Percentiles rank a stretch among this genome's conserved stretches.
Evolutionary conservation across 1,284 basidiomycete species (phyloP).

Genomic region (Ganoderma multipileum): DNA sequence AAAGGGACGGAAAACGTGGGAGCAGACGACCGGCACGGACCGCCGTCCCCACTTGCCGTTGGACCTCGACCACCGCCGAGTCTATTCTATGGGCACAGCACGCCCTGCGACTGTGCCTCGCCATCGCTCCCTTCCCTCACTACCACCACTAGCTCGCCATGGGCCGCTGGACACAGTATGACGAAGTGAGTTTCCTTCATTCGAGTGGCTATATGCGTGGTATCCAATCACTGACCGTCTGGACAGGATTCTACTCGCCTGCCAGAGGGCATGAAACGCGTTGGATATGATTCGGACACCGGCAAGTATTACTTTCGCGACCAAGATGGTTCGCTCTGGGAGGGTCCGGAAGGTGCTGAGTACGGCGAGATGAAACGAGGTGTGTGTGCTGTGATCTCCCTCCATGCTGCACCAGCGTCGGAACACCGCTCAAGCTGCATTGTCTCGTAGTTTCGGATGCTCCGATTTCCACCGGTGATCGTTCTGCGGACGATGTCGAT

Average conservation of each 20-base stretch:
- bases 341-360: slow-evolving; percentile 44
- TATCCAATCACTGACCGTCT: neutral
- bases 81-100: neutral
- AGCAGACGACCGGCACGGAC: neutral
- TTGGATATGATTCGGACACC: slow-evolving; percentile 51
- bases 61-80: neutral
- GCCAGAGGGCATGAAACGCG: slow-evolving; percentile 50
- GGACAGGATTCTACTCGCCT: slow-evolving; percentile 48
- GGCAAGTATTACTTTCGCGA: slow-evolving; percentile 47
- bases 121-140: slow-evolving; percentile 17
- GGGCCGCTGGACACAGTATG: slow-evolving; percentile 51
- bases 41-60: neutral
- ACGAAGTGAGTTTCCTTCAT: slow-evolving; percentile 40
- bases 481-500: slow-evolving; percentile 29
- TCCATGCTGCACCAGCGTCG: slow-evolving; percentile 8
- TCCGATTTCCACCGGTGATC: slow-evolving; percentile 29
- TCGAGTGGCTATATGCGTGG: slow-evolving; percentile 9
- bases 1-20: slow-evolving; percentile 4
- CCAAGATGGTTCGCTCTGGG: slow-evolving; percentile 44
- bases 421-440: slow-evolving; percentile 14
- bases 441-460: slow-evolving; percentile 32
- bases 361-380: slow-evolving; percentile 45
- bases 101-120: slow-evolving; percentile 10
- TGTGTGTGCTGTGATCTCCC: slow-evolving; percentile 31
- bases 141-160: slow-evolving; percentile 34